A percentile compares a stretch with the other conserved stretches of the same genome.
These are phyloP conservation scores for Starmerella powellii DNA, from an alignment of 805 yeast species.

Conservation along the genomic window DNA sequence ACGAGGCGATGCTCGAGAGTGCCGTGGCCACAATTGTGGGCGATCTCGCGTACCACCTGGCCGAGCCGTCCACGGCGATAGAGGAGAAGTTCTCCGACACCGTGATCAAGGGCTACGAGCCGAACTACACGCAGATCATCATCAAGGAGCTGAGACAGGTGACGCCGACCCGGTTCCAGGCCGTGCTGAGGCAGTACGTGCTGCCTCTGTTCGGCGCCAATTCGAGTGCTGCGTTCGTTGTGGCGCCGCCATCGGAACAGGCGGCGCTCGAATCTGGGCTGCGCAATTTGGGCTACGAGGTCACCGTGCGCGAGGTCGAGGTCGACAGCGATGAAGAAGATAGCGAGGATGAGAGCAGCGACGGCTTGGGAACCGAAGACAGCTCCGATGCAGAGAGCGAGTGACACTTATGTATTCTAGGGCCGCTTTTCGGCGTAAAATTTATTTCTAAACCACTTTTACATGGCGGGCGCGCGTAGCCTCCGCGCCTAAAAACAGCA, in stretches of 20 bases:
- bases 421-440: no score
- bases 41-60: slow-evolving; percentile 53
- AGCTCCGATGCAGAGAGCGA: not conserved
- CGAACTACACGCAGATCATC: slow-evolving; percentile 44
- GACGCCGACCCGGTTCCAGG: slow-evolving; percentile 39
- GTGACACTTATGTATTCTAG: no score
- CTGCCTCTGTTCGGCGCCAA: slow-evolving; percentile 49
- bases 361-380: slow-evolving; percentile 15
- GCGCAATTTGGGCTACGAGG: slow-evolving; percentile 44
- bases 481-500: no score
- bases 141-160: slow-evolving; percentile 41
- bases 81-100: slow-evolving; percentile 52
- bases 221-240: slow-evolving; percentile 49
- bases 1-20: slow-evolving; percentile 49
- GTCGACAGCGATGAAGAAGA: slow-evolving; percentile 22
- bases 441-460: no score
- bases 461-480: no score
- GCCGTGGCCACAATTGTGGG: slow-evolving; percentile 68
- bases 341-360: slow-evolving; percentile 21
- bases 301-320: slow-evolving; percentile 44
- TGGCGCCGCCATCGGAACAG: slow-evolving; percentile 58
- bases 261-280: slow-evolving; percentile 40
- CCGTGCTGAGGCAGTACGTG: slow-evolving; percentile 45
- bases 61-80: slow-evolving; percentile 56
- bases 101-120: slow-evolving; percentile 58